Percentiles rank a stretch among this genome's conserved stretches.
These are phyloP conservation scores for Scopulariopsis brevicaulis DNA, from an alignment of 2,329 filamentous ascomycete genomes.

Conservation along the genomic window DNA sequence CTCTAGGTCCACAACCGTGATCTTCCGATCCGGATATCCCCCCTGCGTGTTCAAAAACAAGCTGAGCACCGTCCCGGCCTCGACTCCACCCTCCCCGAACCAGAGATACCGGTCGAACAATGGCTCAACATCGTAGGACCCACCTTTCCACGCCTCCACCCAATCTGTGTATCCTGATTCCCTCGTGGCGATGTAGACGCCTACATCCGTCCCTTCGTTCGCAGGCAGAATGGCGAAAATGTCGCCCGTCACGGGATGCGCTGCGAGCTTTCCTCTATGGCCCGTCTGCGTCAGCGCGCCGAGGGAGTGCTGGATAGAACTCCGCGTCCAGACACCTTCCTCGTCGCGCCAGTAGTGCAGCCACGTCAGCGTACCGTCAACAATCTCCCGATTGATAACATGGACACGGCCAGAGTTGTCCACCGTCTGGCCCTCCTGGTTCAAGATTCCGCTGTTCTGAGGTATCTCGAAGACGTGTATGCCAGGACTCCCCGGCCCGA, in stretches of 20 bases:
- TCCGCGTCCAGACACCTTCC: slow-evolving; percentile 8
- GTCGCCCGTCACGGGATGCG: slow-evolving; percentile 6
- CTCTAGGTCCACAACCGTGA: slow-evolving; percentile 4
- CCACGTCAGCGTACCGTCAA: slow-evolving; percentile 8
- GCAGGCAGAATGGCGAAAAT: slow-evolving; percentile 10
- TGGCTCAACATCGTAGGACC: slow-evolving; percentile 7
- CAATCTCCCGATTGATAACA: slow-evolving; percentile 9
- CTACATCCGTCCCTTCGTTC: slow-evolving; percentile 5
- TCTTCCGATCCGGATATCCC: slow-evolving; percentile 4
- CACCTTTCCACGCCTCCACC: slow-evolving; percentile 6
- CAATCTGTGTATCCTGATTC: slow-evolving; percentile 5
- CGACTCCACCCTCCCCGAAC: not conserved
- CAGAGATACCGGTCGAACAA: slow-evolving; percentile 8
- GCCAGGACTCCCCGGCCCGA: not conserved
- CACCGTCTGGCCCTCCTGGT: slow-evolving; percentile 11
- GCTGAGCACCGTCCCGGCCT: slow-evolving; percentile 5
- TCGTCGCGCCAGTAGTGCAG: slow-evolving; percentile 8
- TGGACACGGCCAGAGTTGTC: slow-evolving; percentile 7
- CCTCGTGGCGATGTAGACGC: slow-evolving; percentile 7
- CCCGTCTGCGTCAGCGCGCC: slow-evolving; percentile 7
- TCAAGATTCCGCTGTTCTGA: slow-evolving; percentile 10
- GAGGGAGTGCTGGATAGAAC: slow-evolving; percentile 6
- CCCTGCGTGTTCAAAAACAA: slow-evolving; percentile 6
- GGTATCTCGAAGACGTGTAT: slow-evolving; percentile 8
- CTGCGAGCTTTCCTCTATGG: slow-evolving; percentile 9